Base-by-base conservation (phyloP, 2,329 filamentous ascomycete species). In the Sporothrix pseudoabietina region DNA sequence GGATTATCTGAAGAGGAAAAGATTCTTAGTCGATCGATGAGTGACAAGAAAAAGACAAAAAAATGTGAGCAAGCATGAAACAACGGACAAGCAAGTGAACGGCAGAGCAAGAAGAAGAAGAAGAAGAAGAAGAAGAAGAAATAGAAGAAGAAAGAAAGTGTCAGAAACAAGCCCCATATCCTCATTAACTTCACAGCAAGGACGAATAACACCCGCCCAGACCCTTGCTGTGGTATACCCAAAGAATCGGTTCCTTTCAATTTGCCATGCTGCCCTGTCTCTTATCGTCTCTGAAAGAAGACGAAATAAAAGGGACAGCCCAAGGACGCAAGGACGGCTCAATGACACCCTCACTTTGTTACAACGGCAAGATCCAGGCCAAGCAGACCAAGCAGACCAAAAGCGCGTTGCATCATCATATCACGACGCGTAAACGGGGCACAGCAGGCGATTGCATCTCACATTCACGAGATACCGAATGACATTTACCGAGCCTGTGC, bases 201-300 rank as follows among this genome's bases (percentile, higher is more conserved):
- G 8, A 26, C 3, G 44, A 49, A 8, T 19, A 22, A 65, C 32
- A 65, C 59, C 47, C 66, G 47, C 19, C 22, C 10, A 32, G 63
- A 49, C 63, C 63, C 22, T 30, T 49, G 63, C 19, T 19, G 19
- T 32, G 19, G 66, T 54, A 14, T 52, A 54, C 66, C 30, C 30
- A 69, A 69, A 69, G 65, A 44, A 69, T 54, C 65, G 65, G 65
- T 35, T 54, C 44, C 35, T 54, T 69, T 30, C 44, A 16, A 69
- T 69, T 19, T 35, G 41, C 22, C 16, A 44, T 44, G 41, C 3
- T 54, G 22, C n/a, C 52, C 52, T 54, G 52, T 54, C 26, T 26
- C 26, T 26, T 26, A 26, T 26, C 35, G 35, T 35, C 35, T 8
- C 35, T 35, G 26, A 26, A 26, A 26, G 26, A 26, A 26, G 26